Percentiles rank a stretch among this genome's conserved stretches.
Evolutionary conservation across 2,329 filamentous ascomycete genomes (phyloP).

Genomic region (Colletotrichum falcatum): DNA sequence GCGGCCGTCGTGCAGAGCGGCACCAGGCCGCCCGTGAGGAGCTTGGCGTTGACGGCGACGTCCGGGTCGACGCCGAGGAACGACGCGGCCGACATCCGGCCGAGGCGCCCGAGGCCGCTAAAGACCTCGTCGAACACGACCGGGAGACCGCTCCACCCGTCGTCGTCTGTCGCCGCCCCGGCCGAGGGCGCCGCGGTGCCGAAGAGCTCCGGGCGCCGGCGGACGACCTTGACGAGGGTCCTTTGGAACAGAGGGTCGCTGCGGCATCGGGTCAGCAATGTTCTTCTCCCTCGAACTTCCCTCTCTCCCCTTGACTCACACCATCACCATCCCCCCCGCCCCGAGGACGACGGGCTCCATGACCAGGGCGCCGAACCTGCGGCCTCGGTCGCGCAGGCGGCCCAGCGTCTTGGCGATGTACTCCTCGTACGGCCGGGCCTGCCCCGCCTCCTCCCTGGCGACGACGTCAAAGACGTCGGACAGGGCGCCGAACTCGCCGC

Average conservation of each 20-base stretch:
- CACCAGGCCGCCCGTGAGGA: slow-evolving; percentile 83
- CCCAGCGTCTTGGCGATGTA: slow-evolving; percentile 70
- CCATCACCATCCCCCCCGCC: slow-evolving; percentile 86
- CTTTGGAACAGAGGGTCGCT: slow-evolving; percentile 86
- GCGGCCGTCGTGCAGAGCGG: slow-evolving; percentile 83
- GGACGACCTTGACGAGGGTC: slow-evolving; percentile 75
- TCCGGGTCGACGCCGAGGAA: slow-evolving; percentile 78
- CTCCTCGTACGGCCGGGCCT: slow-evolving; percentile 65
- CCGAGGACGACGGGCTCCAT: slow-evolving; percentile 85
- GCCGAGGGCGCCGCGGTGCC: slow-evolving; percentile 44
- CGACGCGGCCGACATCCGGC: slow-evolving; percentile 75
- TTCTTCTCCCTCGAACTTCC: background rate
- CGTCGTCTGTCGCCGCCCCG: slow-evolving; percentile 31
- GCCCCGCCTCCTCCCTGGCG: slow-evolving; percentile 56
- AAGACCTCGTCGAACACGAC: slow-evolving; percentile 90
- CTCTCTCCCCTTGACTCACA: slow-evolving; percentile 60
- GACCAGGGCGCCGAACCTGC: slow-evolving; percentile 80
- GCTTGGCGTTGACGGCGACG: slow-evolving; percentile 84
- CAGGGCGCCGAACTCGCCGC: slow-evolving; percentile 60
- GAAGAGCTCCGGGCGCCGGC: slow-evolving; percentile 69
- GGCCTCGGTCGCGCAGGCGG: slow-evolving; percentile 64
- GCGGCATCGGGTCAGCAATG: slow-evolving; percentile 30
- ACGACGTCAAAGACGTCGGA: slow-evolving; percentile 71
- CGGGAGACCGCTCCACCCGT: slow-evolving; percentile 78
- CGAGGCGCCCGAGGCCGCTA: slow-evolving; percentile 85